Conservation (phyloP, 257 asterid genomes). For the Nicotiana otophora region DNA sequence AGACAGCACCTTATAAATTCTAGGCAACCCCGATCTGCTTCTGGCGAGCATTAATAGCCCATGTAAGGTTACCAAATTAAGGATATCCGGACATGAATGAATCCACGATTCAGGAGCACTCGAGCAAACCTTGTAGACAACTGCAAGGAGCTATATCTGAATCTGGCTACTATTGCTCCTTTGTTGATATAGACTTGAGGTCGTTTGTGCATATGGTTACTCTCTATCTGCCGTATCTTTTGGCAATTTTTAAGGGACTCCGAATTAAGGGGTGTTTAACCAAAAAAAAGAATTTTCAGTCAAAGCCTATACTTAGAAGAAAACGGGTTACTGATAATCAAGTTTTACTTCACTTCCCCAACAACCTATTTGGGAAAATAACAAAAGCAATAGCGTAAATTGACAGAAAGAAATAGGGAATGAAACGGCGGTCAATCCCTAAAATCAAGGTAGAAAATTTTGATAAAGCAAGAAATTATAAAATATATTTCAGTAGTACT, state of each 20-base stretch:
- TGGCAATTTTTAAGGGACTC: neutral
- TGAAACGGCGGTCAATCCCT: too few species aligned
- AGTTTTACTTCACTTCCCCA: too few species aligned
- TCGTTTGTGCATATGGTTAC: neutral
- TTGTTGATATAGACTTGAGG: neutral
- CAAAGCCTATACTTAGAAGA: too few species aligned
- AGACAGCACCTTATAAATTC: constrained; percentile 4
- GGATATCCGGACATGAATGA: neutral
- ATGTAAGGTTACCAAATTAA: neutral
- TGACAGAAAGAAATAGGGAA: too few species aligned
- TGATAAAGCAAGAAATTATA: too few species aligned
- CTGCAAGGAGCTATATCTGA: neutral
- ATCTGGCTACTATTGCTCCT: neutral
- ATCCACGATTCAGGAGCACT: neutral
- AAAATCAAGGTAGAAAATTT: too few species aligned
- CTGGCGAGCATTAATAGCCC: neutral
- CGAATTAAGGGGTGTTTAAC: neutral
- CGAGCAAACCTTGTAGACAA: neutral
- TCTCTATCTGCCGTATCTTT: neutral
- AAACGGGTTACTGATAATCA: too few species aligned
- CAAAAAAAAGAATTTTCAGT: too few species aligned
- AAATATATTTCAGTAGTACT: too few species aligned
- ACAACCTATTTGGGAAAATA: too few species aligned
- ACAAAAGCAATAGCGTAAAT: too few species aligned
- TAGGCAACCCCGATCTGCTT: neutral